Base-by-base conservation (phyloP, 2,329 filamentous ascomycete species). In the Huntiella moniliformis region DNA sequence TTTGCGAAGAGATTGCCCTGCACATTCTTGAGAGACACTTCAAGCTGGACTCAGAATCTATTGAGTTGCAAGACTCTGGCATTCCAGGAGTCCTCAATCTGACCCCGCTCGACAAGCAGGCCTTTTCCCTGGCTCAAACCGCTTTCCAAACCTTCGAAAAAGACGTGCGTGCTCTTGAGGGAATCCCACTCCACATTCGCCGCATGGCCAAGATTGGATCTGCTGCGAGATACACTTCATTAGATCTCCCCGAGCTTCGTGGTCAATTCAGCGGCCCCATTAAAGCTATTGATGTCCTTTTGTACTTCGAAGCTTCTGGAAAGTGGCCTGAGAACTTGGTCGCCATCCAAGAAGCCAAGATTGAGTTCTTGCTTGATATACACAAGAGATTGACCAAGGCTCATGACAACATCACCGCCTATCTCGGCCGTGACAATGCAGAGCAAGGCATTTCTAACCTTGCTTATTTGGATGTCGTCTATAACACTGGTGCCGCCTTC, bases 321-420 rank as follows among this genome's bases (percentile, higher is more conserved):
- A 80, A 84, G 53, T 98, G 91, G 91, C 91, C 91, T 0, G 87
- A 96, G 57, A 85, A 92, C 56, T 63, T 96, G 6, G 74, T 74
- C 3, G 87, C 88, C 4, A 94, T 96, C 47, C 91, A 98, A 59
- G 77, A 86, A 56, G 87, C 86, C 10, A 98, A 98, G 61, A 73
- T 92, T 35, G 91, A 92, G 3, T 93, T 98, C 57, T 67, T 91
- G 3, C 63, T 95, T 3, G 74, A 78, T 54, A 77, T 94, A 47
- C 76, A 78, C 42, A 75, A 79, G 44, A 70, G 85, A 2, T 64
- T 98, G 2, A 68, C 73, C 46, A 68, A 73, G 13, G 62, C 67
- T 2, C 73, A 78, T 18, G 66, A 71, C 6, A 68, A 66, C 37
- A 68, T 85, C 36, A 73, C 66, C 22, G 77, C 78, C 5, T 76